Conservation (phyloP, 169 alveolate species). For the Neospora caninum region DNA sequence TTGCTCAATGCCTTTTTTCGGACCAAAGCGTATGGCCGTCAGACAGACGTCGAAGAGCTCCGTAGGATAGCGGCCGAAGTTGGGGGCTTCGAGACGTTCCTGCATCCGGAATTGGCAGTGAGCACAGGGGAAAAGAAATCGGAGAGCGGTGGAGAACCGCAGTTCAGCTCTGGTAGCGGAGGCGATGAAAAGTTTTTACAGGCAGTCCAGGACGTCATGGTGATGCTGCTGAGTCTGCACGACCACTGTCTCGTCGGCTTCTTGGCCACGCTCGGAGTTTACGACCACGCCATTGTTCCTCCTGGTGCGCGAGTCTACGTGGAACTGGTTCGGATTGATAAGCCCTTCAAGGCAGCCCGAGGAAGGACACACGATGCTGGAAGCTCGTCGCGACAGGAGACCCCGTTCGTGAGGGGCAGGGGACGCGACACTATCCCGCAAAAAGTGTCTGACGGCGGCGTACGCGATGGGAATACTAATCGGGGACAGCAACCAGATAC, state of each 20-base stretch:
- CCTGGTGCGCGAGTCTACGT: neutral
- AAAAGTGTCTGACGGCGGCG: too few species aligned
- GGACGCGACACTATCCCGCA: too few species aligned
- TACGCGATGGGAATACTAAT: too few species aligned
- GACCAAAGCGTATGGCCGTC: neutral
- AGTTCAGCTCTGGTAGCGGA: too few species aligned
- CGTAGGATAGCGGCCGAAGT: neutral
- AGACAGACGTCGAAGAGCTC: neutral
- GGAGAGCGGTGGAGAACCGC: neutral
- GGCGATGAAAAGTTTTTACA: neutral
- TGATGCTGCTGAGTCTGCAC: slow-evolving; percentile 6
- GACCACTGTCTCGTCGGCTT: neutral
- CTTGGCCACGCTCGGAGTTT: neutral
- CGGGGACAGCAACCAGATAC: too few species aligned
- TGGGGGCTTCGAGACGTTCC: neutral
- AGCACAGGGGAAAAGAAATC: neutral
- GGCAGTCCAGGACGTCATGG: neutral
- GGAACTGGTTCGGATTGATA: neutral
- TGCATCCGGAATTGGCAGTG: neutral
- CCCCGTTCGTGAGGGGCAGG: too few species aligned
- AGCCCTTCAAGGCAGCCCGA: too few species aligned
- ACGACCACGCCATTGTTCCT: neutral
- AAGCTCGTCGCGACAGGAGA: too few species aligned
- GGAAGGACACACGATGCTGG: too few species aligned
- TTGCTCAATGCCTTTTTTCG: neutral